These are phyloP conservation scores for Exophiala viscosa DNA, from an alignment of 2,329 filamentous ascomycete genomes.

Conservation along the genomic window DNA sequence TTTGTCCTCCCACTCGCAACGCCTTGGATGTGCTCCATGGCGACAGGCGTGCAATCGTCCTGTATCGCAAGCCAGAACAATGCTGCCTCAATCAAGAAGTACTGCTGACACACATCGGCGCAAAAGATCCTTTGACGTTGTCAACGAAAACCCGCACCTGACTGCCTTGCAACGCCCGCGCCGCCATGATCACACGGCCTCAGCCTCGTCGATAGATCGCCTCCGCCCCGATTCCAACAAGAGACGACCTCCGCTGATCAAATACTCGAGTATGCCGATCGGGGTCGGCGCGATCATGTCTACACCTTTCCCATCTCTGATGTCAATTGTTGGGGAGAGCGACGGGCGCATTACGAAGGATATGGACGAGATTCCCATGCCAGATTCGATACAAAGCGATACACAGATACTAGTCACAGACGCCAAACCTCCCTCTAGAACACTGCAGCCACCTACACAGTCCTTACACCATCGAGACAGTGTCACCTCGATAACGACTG, in stretches of 20 bases:
- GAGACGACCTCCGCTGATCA: constrained; percentile 20
- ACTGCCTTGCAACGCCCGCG: constrained; percentile 10
- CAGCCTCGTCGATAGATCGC: constrained; percentile 13
- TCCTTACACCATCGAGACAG: constrained; percentile 39
- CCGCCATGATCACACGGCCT: constrained; percentile 16
- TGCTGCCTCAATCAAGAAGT: constrained; percentile 13
- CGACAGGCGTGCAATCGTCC: constrained; percentile 4
- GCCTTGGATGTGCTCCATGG: constrained; percentile 1
- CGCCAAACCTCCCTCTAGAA: constrained; percentile 8
- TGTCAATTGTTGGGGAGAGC: constrained; percentile 26
- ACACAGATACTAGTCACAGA: constrained; percentile 20
- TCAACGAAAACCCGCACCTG: constrained; percentile 14
- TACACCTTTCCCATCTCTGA: constrained; percentile 28
- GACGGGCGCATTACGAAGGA: constrained; percentile 16
- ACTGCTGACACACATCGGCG: constrained; percentile 26
- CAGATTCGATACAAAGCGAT: constrained; percentile 19
- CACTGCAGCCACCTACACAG: constrained; percentile 10
- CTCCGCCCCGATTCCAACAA: constrained; percentile 17
- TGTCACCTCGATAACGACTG: constrained; percentile 53
- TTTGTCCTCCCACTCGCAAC: neutral
- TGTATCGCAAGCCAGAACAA: constrained; percentile 8
- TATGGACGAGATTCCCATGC: constrained; percentile 16
- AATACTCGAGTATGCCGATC: constrained; percentile 26
- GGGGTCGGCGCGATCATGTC: constrained; percentile 26
- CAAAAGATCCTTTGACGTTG: constrained; percentile 28